Conservation (phyloP, 192 early-diverging fungal species). For the Coemansia sp. region DNA sequence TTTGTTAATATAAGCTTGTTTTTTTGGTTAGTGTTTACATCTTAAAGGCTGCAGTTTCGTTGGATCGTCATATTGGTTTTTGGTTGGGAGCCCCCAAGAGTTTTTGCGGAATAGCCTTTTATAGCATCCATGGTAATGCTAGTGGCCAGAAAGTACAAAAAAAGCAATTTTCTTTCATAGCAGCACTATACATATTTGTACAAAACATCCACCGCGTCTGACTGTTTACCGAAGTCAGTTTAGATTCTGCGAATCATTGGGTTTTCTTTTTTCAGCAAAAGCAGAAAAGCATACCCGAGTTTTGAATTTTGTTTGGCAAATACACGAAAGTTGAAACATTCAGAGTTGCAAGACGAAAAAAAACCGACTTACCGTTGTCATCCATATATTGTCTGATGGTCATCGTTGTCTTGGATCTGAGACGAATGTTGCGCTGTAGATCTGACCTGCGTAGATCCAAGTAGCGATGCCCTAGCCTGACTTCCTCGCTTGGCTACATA, state of each 20-base stretch:
- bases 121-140: neutral
- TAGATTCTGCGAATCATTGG: neutral
- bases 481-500: conserved; percentile 70
- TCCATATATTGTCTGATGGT: conserved; percentile 70
- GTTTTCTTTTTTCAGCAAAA: no score
- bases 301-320: no score
- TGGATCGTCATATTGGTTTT: neutral
- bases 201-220: no score
- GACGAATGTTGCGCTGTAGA: conserved; percentile 74
- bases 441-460: conserved; percentile 76
- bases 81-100: neutral
- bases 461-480: conserved; percentile 71
- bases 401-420: conserved; percentile 66
- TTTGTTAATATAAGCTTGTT: neutral
- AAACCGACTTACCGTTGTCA: conserved; percentile 54
- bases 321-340: neutral
- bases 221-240: no score
- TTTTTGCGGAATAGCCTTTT: neutral
- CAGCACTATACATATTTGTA: neutral
- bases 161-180: neutral
- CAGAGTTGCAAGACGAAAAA: neutral
- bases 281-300: no score
- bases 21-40: no score
- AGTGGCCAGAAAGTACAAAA: neutral
- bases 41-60: no score